phyloP scores from a whole-genome alignment of 2,329 filamentous ascomycete genomes.

The Alternaria metachromatica region DNA sequence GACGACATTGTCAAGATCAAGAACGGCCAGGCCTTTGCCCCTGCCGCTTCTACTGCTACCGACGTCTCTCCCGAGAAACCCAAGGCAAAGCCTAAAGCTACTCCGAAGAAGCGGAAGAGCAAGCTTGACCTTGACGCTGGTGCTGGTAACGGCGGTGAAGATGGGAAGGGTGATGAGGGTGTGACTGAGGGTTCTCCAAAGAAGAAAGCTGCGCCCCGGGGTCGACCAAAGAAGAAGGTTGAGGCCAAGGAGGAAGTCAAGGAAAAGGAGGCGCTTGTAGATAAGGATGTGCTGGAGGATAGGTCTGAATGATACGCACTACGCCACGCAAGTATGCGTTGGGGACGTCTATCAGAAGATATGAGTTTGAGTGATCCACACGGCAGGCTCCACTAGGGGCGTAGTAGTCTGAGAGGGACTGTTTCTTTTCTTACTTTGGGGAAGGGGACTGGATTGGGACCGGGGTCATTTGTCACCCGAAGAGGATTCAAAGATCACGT shows the following conservation, averaged over 20 bases:
- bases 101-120: slow-evolving; percentile 27
- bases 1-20: slow-evolving; percentile 32
- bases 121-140: slow-evolving; percentile 4
- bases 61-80: not conserved
- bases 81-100: slow-evolving; percentile 4
- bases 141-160: not conserved
- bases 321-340: not conserved
- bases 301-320: no score
- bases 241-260: slow-evolving; percentile 9
- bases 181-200: slow-evolving; percentile 10
- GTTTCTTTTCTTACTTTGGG: not conserved
- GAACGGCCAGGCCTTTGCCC: slow-evolving; percentile 7
- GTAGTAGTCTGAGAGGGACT: not conserved
- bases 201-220: slow-evolving; percentile 19
- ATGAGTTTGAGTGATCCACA: not conserved
- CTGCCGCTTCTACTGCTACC: not conserved
- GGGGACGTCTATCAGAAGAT: not conserved
- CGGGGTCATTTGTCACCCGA: not conserved
- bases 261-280: not conserved
- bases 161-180: not conserved
- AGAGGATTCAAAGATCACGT: not conserved
- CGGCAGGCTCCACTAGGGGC: not conserved
- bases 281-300: slow-evolving; percentile 2
- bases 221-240: slow-evolving; percentile 18
- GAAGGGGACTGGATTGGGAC: not conserved